A percentile compares a stretch with the other conserved stretches of the same genome.
Evolutionary conservation across 2,329 filamentous ascomycete species (phyloP).

Genomic region (Dryadomyces sulphureus): DNA sequence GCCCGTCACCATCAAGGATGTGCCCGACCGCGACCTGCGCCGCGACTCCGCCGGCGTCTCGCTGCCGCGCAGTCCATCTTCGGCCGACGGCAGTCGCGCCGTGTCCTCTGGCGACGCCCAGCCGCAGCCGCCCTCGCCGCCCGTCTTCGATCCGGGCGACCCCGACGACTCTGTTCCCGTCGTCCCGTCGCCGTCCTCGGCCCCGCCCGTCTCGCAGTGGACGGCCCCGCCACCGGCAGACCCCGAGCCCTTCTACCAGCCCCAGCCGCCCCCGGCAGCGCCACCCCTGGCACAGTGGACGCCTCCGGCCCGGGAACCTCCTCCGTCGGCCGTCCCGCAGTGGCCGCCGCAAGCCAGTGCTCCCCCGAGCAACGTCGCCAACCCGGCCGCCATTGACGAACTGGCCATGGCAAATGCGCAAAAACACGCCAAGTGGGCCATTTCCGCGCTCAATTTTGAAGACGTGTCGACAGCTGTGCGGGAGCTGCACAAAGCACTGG

Average conservation of each 20-base stretch:
- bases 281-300: neutral
- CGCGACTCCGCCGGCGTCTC: slow-evolving; percentile 19
- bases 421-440: slow-evolving; percentile 94
- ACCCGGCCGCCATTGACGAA: slow-evolving; percentile 36
- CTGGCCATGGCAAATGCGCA: slow-evolving; percentile 62
- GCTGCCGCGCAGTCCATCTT: slow-evolving; percentile 22
- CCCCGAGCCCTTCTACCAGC: slow-evolving; percentile 17
- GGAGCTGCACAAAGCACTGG: slow-evolving; percentile 64
- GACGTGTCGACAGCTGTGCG: slow-evolving; percentile 81
- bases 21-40: slow-evolving; percentile 16
- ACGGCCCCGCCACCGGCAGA: slow-evolving; percentile 6
- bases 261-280: slow-evolving; percentile 9
- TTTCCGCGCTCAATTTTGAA: slow-evolving; percentile 92
- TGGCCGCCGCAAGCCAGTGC: neutral
- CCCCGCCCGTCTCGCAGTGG: neutral
- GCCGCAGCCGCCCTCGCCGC: slow-evolving; percentile 4
- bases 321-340: neutral
- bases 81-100: slow-evolving; percentile 15
- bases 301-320: slow-evolving; percentile 7
- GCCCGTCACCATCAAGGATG: slow-evolving; percentile 37
- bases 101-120: slow-evolving; percentile 2
- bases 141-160: neutral
- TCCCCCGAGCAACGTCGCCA: slow-evolving; percentile 1
- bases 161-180: slow-evolving; percentile 10
- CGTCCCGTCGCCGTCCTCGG: neutral